Percentiles rank a stretch among this genome's conserved stretches.
These are phyloP conservation scores for Penicillium tannophilum DNA, from an alignment of 495 filamentous ascomycete species.

Conservation along the genomic window DNA sequence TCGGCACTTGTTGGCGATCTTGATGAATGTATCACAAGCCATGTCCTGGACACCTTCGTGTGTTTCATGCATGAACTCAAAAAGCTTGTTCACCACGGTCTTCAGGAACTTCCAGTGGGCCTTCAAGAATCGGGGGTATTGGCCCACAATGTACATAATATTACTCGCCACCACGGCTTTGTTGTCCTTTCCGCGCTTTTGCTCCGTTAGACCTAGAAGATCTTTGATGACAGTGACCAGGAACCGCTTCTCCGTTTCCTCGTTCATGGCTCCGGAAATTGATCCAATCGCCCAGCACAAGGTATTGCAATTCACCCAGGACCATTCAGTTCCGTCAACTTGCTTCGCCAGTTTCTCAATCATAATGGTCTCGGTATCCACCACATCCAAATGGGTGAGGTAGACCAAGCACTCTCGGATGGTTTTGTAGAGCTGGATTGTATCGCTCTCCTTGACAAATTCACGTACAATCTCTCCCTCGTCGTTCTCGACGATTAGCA, in stretches of 20 bases:
- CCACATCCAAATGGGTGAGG: slow-evolving; percentile 94
- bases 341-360: slow-evolving; percentile 94
- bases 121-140: slow-evolving; percentile 97
- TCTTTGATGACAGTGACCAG: slow-evolving; percentile 98
- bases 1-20: slow-evolving; percentile 97
- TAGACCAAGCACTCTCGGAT: slow-evolving; percentile 97
- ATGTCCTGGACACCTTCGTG: slow-evolving; percentile 99
- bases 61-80: slow-evolving; percentile 99
- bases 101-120: slow-evolving; percentile 99
- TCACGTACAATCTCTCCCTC: slow-evolving; percentile 98
- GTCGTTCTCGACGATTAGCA: slow-evolving; percentile 98
- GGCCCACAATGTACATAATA: slow-evolving; percentile 99
- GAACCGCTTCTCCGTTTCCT: slow-evolving; percentile 98
- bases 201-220: slow-evolving; percentile 94
- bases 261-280: slow-evolving; percentile 98
- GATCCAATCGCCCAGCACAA: slow-evolving; percentile 99
- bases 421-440: slow-evolving; percentile 98
- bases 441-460: slow-evolving; percentile 99
- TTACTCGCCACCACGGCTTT: slow-evolving; percentile 99
- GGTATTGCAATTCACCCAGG: slow-evolving; percentile 99
- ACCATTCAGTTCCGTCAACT: slow-evolving; percentile 95
- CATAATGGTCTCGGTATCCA: slow-evolving; percentile 98
- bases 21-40: slow-evolving; percentile 99
- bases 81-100: slow-evolving; percentile 99
- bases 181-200: slow-evolving; percentile 99